A percentile compares a stretch with the other conserved stretches of the same genome.
These are phyloP conservation scores for Coniochaeta sp. DNA, from an alignment of 2,329 filamentous ascomycete species.

Conservation along the genomic window DNA sequence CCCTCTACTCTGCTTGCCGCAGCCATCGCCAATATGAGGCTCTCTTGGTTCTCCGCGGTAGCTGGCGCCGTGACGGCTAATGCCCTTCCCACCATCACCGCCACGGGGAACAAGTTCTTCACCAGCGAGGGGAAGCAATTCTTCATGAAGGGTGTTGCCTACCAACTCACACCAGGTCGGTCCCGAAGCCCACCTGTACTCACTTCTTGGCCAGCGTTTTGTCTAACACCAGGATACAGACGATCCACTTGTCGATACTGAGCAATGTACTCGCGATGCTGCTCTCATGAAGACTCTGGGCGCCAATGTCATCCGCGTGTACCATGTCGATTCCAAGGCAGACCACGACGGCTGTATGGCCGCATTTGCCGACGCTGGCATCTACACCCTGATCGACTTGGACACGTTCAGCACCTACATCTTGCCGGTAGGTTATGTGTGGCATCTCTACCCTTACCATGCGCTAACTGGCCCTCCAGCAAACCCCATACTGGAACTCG, in stretches of 20 bases:
- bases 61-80: constrained; percentile 24
- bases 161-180: constrained; percentile 42
- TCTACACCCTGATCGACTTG: constrained; percentile 79
- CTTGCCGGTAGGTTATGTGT: constrained; percentile 39
- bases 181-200: constrained; percentile 18
- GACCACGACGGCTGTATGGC: constrained; percentile 77
- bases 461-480: constrained; percentile 29
- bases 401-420: constrained; percentile 69
- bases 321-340: constrained; percentile 68
- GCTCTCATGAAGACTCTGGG: constrained; percentile 72
- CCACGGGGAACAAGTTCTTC: constrained; percentile 79
- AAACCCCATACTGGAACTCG: constrained; percentile 61
- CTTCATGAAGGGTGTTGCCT: constrained; percentile 78
- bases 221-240: constrained; percentile 23
- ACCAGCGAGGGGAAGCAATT: constrained; percentile 72
- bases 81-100: constrained; percentile 41
- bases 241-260: constrained; percentile 69
- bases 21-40: constrained; percentile 25
- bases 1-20: not conserved
- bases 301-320: constrained; percentile 79
- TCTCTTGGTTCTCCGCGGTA: constrained; percentile 24
- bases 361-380: constrained; percentile 69
- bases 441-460: not conserved
- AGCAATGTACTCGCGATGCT: constrained; percentile 72
- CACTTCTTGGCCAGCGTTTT: not conserved